Evolutionary conservation across 2,329 filamentous ascomycete genomes (phyloP), one percentile per base, ranked within the genome.

Genomic region (Fusarium illudens): DNA sequence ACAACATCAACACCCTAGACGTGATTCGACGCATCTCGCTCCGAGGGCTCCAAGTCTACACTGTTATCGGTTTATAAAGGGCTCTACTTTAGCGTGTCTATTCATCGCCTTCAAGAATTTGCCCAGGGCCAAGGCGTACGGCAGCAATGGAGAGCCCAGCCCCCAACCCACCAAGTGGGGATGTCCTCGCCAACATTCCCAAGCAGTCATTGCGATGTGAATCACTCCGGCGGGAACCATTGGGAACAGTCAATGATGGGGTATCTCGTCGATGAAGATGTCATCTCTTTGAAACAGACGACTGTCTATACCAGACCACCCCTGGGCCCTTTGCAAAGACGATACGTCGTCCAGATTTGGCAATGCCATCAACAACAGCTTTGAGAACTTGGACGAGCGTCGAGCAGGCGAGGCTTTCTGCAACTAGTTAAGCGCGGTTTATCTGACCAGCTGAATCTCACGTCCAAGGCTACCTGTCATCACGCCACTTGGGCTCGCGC

Each of bases 401-500:
- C n/a, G n/a, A n/a, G n/a, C 39, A 27, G 27, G 22, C 22, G 22
- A 27, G n/a, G n/a, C 22, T 12, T 17, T 17, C 39, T 46, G 22
- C 1, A 29, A 22, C 22, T 27, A n/a, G n/a, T n/a, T n/a, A 46
- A 46, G 15, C 39, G 20, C 15, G 39, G 27, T 17, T 46, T 46
- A 22, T 17, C 22, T 17, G 15, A 17, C 22, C 39, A 46, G 22
- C 39, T 46, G 39, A 46, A 46, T 17, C 27, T 22, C 1, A 46
- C 39, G 22, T 46, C 39, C 39, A 46, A 17, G 15, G 15, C 15
- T 29, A 46, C 39, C 39, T 6, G 27, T 7, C 39, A 30, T 49
- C 44, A 82, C 67, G 1, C 36, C 36, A 55, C 30, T 19, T 55
- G 37, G 52, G 29, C 37, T 55, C 30, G 15, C 44, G 27, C 44